A percentile compares a stretch with the other conserved stretches of the same genome.
Conservation (phyloP, 2,329 filamentous ascomycete species). For the Cladophialophora carrionii region DNA sequence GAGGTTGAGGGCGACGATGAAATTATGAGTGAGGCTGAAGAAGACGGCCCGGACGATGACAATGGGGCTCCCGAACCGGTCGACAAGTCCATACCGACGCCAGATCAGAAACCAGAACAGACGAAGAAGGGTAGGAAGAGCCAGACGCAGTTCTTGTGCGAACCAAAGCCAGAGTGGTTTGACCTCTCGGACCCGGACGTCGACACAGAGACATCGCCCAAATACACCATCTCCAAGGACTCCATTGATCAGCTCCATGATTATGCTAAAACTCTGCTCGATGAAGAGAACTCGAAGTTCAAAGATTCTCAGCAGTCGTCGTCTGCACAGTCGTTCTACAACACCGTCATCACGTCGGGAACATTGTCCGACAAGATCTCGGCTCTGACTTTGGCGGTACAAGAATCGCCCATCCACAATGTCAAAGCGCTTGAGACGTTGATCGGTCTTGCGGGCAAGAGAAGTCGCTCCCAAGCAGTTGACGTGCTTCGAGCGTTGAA, state of each 20-base stretch:
- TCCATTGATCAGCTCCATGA: conserved; percentile 57
- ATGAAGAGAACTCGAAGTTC: conserved; percentile 77
- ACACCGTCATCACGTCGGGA: conserved; percentile 94
- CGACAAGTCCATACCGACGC: conserved; percentile 26
- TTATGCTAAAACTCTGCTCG: conserved; percentile 74
- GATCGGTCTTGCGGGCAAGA: conserved; percentile 82
- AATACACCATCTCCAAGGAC: conserved; percentile 31
- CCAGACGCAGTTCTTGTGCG: conserved; percentile 33
- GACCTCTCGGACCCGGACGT: conserved; percentile 32
- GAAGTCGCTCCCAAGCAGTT: conserved; percentile 88
- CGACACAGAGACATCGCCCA: conserved; percentile 28
- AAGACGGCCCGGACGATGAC: conserved; percentile 46
- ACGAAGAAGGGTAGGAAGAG: conserved; percentile 39
- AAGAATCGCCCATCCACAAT: conserved; percentile 95
- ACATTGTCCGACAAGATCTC: conserved; percentile 97
- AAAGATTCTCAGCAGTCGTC: conserved; percentile 70
- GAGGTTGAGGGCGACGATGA: conserved; percentile 39
- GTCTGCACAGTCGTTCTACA: conserved; percentile 93
- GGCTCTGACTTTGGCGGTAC: conserved; percentile 87
- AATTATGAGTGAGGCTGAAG: conserved; percentile 47
- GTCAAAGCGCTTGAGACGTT: conserved; percentile 85
- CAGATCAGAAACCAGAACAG: conserved; percentile 43
- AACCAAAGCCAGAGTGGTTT: conserved; percentile 38
- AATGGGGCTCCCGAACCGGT: conserved; percentile 36
- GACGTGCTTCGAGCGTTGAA: conserved; percentile 91